These are phyloP conservation scores for Plasmopara halstedii DNA, from an alignment of 352 stramenopile genomes.

Conservation along the genomic window DNA sequence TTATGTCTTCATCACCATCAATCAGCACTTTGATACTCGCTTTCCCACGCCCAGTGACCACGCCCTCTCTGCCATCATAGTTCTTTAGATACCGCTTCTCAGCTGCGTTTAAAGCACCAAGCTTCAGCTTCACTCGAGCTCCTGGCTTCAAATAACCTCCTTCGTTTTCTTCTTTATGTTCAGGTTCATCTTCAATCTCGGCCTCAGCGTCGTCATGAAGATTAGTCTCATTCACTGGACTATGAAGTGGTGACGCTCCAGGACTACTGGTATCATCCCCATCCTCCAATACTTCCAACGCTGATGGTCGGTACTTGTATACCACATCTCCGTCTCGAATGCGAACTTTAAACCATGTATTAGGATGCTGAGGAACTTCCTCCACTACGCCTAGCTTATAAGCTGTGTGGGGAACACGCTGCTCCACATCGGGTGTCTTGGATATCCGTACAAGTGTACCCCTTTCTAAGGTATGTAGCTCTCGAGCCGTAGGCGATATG, in stretches of 20 bases:
- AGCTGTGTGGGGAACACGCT: constrained; percentile 74
- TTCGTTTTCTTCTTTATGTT: constrained; percentile 42
- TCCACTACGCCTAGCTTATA: constrained; percentile 76
- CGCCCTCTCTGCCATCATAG: constrained; percentile 54
- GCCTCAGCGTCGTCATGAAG: constrained; percentile 9
- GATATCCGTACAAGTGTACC: constrained; percentile 63
- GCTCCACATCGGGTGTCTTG: constrained; percentile 71
- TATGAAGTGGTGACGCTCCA: constrained; percentile 9
- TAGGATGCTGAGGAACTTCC: constrained; percentile 74
- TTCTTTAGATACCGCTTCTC: constrained; percentile 61
- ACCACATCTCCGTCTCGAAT: constrained; percentile 80
- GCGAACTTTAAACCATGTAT: constrained; percentile 83
- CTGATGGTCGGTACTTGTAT: constrained; percentile 82
- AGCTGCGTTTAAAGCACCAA: constrained; percentile 31
- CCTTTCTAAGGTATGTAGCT: constrained; percentile 48
- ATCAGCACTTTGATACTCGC: constrained; percentile 45
- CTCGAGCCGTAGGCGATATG: constrained; percentile 20
- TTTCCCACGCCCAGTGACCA: constrained; percentile 40
- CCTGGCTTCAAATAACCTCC: constrained; percentile 38
- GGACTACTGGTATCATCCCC: constrained; percentile 19
- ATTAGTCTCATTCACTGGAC: constrained; percentile 1
- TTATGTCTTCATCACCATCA: constrained; percentile 37
- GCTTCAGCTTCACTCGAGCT: constrained; percentile 47
- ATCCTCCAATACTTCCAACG: constrained; percentile 44
- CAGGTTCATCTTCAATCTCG: constrained; percentile 24